Percentiles rank a stretch among this genome's conserved stretches.
phyloP scores from a whole-genome alignment of 2,329 filamentous ascomycete species.

The Talaromyces sp. region DNA sequence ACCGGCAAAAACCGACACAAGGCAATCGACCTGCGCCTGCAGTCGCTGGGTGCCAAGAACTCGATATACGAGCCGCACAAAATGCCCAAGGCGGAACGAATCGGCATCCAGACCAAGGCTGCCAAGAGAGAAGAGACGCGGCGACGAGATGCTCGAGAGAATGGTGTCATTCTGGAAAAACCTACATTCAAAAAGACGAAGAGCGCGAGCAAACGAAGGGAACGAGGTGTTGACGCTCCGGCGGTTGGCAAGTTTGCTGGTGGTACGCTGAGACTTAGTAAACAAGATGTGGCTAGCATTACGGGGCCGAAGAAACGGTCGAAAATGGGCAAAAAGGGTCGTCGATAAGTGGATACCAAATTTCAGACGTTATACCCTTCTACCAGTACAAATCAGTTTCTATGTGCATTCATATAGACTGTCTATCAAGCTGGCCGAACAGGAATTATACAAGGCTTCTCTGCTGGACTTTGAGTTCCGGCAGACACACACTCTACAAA shows the following conservation, averaged over 20 bases:
- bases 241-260: conserved; percentile 74
- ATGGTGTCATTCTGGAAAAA: conserved; percentile 79
- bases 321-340: conserved; percentile 30
- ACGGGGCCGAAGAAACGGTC: conserved; percentile 46
- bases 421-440: background rate
- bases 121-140: conserved; percentile 63
- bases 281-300: conserved; percentile 68
- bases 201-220: conserved; percentile 42
- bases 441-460: background rate
- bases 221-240: conserved; percentile 66
- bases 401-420: background rate
- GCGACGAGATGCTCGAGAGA: conserved; percentile 76
- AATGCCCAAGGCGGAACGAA: conserved; percentile 83
- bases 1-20: conserved; percentile 72
- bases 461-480: too few species aligned
- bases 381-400: too few species aligned
- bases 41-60: conserved; percentile 70
- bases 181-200: conserved; percentile 29
- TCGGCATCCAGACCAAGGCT: conserved; percentile 72
- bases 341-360: conserved; percentile 15
- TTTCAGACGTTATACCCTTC: too few species aligned
- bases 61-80: conserved; percentile 73
- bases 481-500: too few species aligned
- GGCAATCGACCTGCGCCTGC: conserved; percentile 77
- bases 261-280: conserved; percentile 73